Conservation (phyloP, 139 green algal genomes). For the Yamagishiella unicocca region DNA sequence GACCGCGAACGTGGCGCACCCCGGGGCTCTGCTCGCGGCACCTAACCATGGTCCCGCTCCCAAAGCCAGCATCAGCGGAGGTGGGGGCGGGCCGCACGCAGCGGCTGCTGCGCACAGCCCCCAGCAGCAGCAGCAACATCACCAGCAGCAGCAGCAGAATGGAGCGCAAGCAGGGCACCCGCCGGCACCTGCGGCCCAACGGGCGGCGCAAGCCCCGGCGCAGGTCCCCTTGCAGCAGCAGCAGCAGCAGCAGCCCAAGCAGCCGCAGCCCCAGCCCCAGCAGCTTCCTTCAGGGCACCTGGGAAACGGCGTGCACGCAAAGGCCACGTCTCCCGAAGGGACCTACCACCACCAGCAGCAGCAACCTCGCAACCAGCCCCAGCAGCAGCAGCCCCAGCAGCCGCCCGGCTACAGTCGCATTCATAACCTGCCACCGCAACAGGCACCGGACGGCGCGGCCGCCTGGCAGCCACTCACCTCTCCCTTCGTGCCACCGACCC, state of each 20-base stretch:
- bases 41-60: no score
- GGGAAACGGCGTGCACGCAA: neutral
- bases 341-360: neutral
- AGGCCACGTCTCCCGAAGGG: neutral
- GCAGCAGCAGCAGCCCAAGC: slow-evolving; percentile 13
- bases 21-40: no score
- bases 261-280: no score
- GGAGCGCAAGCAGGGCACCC: neutral
- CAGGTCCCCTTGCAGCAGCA: neutral
- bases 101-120: neutral
- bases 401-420: no score
- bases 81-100: neutral
- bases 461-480: no score
- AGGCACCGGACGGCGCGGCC: no score
- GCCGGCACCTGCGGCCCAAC: neutral
- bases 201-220: neutral
- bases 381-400: neutral
- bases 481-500: no score
- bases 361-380: neutral
- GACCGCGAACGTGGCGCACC: neutral
- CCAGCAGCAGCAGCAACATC: slow-evolving; percentile 1
- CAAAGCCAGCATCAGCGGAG: no score
- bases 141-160: slow-evolving; percentile 6
- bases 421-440: no score
- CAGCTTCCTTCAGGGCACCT: neutral